Percentiles rank a stretch among this genome's conserved stretches.
Conservation (phyloP, 2,329 filamentous ascomycete genomes). For the Xenoacremonium recifei region DNA sequence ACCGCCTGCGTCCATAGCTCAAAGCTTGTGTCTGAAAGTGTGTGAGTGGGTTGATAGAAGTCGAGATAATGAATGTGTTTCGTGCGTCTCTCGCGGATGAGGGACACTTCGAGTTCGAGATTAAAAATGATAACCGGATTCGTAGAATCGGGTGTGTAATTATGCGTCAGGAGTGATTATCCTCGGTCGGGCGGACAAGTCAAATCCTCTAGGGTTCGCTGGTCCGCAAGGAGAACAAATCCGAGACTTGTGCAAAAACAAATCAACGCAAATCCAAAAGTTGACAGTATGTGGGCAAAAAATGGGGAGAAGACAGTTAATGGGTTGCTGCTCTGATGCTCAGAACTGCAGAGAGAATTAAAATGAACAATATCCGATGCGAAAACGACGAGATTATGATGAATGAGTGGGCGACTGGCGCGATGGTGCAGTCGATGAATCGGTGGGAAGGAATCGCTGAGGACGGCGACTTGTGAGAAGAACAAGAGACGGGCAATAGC, state of each 20-base stretch:
- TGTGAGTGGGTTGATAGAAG: conserved; percentile 11
- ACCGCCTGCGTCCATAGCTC: conserved; percentile 91
- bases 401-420: conserved; percentile 26
- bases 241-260: conserved; percentile 12
- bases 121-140: conserved; percentile 16
- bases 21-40: conserved; percentile 21
- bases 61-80: conserved; percentile 20
- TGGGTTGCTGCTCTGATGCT: conserved; percentile 17
- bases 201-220: conserved; percentile 14
- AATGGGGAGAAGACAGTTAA: conserved; percentile 12
- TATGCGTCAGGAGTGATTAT: conserved; percentile 20
- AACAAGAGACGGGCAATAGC: conserved; percentile 5
- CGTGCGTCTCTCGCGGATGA: conserved; percentile 13
- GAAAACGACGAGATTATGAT: conserved; percentile 14
- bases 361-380: conserved; percentile 18
- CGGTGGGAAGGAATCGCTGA: conserved; percentile 7
- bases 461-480: conserved; percentile 5
- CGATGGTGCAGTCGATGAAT: conserved; percentile 13
- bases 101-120: conserved; percentile 16
- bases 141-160: conserved; percentile 18
- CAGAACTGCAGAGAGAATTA: conserved; percentile 25
- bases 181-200: conserved; percentile 21
- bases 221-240: conserved; percentile 16
- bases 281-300: conserved; percentile 13
- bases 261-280: conserved; percentile 26